Base-by-base conservation (phyloP, 108 stramenopile genomes). In the Cyclotella distinguenda region DNA sequence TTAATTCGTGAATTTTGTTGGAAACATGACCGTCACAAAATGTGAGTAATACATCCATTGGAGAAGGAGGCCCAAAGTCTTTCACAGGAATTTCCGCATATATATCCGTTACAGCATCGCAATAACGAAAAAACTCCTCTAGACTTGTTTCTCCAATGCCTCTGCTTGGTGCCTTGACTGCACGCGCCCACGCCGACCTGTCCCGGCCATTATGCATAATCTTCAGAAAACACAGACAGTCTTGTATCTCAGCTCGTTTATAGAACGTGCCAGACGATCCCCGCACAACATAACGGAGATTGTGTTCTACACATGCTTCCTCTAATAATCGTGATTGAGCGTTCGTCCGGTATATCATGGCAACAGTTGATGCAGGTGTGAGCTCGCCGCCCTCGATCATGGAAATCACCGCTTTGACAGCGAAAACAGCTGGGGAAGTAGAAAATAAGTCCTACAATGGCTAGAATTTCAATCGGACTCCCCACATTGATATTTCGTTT, bases 281-380 rank as follows among this genome's bases (percentile, higher is more conserved):
- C 46, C 86, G 69, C 9, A 91, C 82, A 1, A 88, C 81, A 45
- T 91, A 91, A 22, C 84, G 79, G 6, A 91, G 59, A 66, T 85
- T 87, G 7, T 83, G 55, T 31, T 77, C 52, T 21, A 92, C 90
- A 72, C 90, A 92, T n/a, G 87, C 90, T 64, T 92, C 90, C 61
- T 96, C 96, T 42, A 96, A 58, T 4, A 85, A 67, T 6, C 94
- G 84, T 18, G 89, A 90, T 63, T 96, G 96, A 4, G 96, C 90
- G 65, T 96, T 95, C 6, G 94, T 94, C 11, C 96, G 78, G 64
- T 96, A 95, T 49, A 96, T 77, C 15, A 96, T 62, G 10, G 91
- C 96, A 13, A 88, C 85, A 6, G 82, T 77, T 4, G 78, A 66
- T 13, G 73, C 31, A 5, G 75, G 62, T 2, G 53, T 51, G 8